Evolutionary conservation across 2,329 filamentous ascomycete species (phyloP), one percentile per base, ranked within the genome.

Genomic region (Septoria linicola): DNA sequence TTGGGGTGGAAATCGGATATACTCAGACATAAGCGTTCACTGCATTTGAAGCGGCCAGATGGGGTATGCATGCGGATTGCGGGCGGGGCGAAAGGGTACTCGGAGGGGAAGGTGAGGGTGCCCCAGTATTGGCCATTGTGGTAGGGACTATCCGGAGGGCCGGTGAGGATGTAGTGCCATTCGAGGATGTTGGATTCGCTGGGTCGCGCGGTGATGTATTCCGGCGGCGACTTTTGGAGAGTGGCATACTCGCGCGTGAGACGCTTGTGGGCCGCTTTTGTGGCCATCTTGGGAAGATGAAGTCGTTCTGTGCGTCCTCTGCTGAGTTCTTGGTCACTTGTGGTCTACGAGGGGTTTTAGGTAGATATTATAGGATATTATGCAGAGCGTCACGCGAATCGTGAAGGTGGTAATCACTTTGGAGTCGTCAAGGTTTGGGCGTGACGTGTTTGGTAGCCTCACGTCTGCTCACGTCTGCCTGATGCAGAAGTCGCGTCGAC

Each of bases 1-100:
- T 95, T 95, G 3, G 93, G 93, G 68, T 99, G 93, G 73, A 97
- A 99, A 69, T 99, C 93, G 63, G 86, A 92, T 65, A 99, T 99
- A 67, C 88, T 95, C 41, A 99, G 85, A 66, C 93, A 99, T 17
- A 99, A 82, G 42, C 93, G 83, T 11, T 89, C 91, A 1, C 87
- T 93, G 2, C 91, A 89, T 69, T 96, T 89, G 74, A 99, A 99
- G 66, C 93, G 88, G 53, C 93, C 93, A 10, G 87, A 92, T 1
- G 93, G 93, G 0, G 93, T 99, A 77, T 97, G 93, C 93, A 99
- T 99, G 67, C 92, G 89, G 71, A 99, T 99, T 2, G 93, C 90
- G 3, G 93, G 93, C 25, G 93, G 93, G 10, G 91, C 92, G 72
- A 96, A 99, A 20, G 93, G 93, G 70, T 99, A 99, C 76, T 96